Conservation (phyloP, 306 rosid species). For the Geum urbanum region DNA sequence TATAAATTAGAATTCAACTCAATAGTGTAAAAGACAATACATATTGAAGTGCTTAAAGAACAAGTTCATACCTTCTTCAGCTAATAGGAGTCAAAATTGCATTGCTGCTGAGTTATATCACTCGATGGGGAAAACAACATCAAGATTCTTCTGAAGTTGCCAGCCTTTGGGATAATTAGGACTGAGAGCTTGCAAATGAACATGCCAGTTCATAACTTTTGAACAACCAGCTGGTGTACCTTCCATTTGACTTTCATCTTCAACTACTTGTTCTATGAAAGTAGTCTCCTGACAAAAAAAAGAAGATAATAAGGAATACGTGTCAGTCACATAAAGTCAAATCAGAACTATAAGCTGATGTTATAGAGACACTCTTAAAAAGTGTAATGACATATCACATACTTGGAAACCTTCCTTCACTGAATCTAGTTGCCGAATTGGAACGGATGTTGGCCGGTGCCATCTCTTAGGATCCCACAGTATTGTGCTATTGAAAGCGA, state of each 20-base stretch:
- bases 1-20: background rate
- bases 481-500: slow-evolving; percentile 95
- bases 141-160: slow-evolving; percentile 77
- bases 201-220: slow-evolving; percentile 90
- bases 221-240: slow-evolving; percentile 62
- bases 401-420: slow-evolving; percentile 99
- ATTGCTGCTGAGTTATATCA: slow-evolving; percentile 33
- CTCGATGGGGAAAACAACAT: slow-evolving; percentile 51
- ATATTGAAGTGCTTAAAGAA: slow-evolving; percentile 16
- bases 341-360: background rate
- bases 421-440: slow-evolving; percentile 73
- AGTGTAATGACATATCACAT: slow-evolving; percentile 19
- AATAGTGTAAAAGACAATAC: background rate
- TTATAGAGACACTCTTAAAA: slow-evolving; percentile 5
- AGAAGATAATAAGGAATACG: slow-evolving; percentile 20
- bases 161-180: slow-evolving; percentile 73
- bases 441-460: slow-evolving; percentile 59
- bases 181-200: slow-evolving; percentile 62
- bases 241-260: slow-evolving; percentile 95
- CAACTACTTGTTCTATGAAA: slow-evolving; percentile 81
- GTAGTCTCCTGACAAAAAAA: slow-evolving; percentile 68
- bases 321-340: slow-evolving; percentile 12
- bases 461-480: slow-evolving; percentile 95
- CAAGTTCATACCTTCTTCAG: slow-evolving; percentile 56
- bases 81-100: slow-evolving; percentile 34